Base-by-base conservation (phyloP, 2,329 filamentous ascomycete species). In the Acephala macrosclerotiorum region DNA sequence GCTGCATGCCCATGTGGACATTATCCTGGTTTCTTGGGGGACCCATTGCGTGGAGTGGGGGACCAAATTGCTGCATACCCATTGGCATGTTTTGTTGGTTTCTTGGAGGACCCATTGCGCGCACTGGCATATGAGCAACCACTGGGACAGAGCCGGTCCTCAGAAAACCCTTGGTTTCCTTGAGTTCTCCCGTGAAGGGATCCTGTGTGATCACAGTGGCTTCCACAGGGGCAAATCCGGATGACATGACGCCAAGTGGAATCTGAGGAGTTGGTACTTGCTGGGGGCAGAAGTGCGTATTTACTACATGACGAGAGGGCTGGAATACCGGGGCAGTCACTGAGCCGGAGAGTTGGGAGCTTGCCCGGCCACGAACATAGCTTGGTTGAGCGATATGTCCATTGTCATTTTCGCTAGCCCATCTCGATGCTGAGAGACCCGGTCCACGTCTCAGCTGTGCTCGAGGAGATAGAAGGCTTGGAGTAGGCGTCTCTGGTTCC, bases 171-270 rank as follows among this genome's bases (percentile, higher is more conserved):
- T 60, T 69, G 22, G 68, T 56, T 38, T 67, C 65, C 12, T n/a
- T 51, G 2, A 53, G 40, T 26, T 25, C 5, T 11, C 66, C 64
- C 20, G 49, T 29, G 25, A n/a, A 20, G 8, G 61, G 40, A 35
- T 69, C 57, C 3, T 35, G 40, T 12, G 67, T 47, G 22, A 71
- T 26, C 14, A 71, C 58, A 1, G 67, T 68, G 14, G 53, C 36
- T 1, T 33, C n/a, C 6, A 64, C 9, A 33, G 64, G 60, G 59
- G 51, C 20, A 40, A 14, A 25, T 33, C 26, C n/a, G n/a, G 47
- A 22, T 18, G 47, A 51, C 47, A 11, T 25, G 22, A 53, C 12
- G 26, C 25, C 49, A 29, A 53, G 25, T 16, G 22, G 22, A 18
- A 18, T 29, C 9, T 12, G 25, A 53, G 3, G 40, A 6, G 11